These are phyloP conservation scores for Turritis glabra DNA, from an alignment of 345 rosid genomes.

Conservation along the genomic window DNA sequence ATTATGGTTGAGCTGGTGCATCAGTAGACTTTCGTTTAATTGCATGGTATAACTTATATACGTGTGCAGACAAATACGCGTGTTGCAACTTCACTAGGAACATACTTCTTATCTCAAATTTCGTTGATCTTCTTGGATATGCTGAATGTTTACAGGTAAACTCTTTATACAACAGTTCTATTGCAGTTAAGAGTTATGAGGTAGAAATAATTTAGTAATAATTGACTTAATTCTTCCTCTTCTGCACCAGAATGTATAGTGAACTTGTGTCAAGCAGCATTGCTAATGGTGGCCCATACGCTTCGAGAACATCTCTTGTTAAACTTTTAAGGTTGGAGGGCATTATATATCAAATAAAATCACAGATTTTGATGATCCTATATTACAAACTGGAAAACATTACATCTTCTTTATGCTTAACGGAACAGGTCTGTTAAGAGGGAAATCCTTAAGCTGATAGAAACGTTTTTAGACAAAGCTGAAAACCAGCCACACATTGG, in stretches of 20 bases:
- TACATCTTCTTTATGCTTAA: constrained; percentile 24
- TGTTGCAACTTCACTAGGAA: constrained; percentile 87
- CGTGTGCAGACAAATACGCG: constrained; percentile 93
- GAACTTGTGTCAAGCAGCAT: constrained; percentile 95
- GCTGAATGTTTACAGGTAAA: constrained; percentile 94
- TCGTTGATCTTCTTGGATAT: constrained; percentile 91
- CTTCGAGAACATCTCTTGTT: constrained; percentile 87
- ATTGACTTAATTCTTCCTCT: constrained; percentile 5
- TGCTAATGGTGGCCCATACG: constrained; percentile 89
- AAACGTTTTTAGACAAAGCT: constrained; percentile 98
- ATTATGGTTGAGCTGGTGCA: constrained; percentile 9
- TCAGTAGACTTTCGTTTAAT: neutral
- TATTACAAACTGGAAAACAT: constrained; percentile 4
- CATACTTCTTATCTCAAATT: constrained; percentile 79
- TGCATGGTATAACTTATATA: neutral
- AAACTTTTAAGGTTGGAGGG: constrained; percentile 75
- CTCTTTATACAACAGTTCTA: neutral
- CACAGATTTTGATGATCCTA: constrained; percentile 6
- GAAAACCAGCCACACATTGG: constrained; percentile 93
- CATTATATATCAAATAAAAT: constrained; percentile 7
- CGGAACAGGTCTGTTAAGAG: constrained; percentile 89
- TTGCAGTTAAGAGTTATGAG: neutral
- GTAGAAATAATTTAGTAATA: neutral
- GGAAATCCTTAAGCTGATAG: constrained; percentile 93
- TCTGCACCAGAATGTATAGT: constrained; percentile 89